phyloP scores from a whole-genome alignment of 495 filamentous ascomycete species.

The Talaromyces trachyspermus region DNA sequence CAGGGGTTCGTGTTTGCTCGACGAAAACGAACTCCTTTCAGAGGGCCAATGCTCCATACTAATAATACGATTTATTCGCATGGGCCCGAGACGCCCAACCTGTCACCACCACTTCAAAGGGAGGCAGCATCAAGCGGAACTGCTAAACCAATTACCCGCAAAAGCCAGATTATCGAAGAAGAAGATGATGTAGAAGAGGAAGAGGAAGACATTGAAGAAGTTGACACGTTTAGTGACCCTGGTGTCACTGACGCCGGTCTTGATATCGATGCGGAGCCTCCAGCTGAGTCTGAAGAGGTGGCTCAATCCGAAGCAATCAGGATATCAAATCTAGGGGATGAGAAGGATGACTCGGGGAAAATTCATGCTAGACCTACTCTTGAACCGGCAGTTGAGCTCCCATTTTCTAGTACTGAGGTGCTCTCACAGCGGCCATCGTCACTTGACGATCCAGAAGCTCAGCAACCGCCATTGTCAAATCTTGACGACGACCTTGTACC shows the following conservation, averaged over 20 bases:
- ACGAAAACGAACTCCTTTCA: constrained; percentile 81
- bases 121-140: constrained; percentile 39
- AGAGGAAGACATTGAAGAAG: constrained; percentile 63
- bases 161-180: constrained; percentile 69
- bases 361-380: constrained; percentile 19
- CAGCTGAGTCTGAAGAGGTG: constrained; percentile 14
- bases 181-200: constrained; percentile 74
- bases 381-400: constrained; percentile 29
- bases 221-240: constrained; percentile 57
- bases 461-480: neutral
- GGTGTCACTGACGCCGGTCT: constrained; percentile 47
- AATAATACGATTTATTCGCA: constrained; percentile 35
- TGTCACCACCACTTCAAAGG: constrained; percentile 27
- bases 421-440: constrained; percentile 10
- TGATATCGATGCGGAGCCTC: constrained; percentile 33
- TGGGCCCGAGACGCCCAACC: constrained; percentile 22
- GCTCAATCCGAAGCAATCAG: no score
- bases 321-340: no score
- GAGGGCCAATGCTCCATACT: constrained; percentile 68
- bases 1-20: constrained; percentile 80
- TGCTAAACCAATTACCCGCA: constrained; percentile 52
- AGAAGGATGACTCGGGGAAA: no score
- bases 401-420: no score
- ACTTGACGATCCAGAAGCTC: neutral
- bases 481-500: no score